These are phyloP conservation scores for Citrus unshiu DNA, from an alignment of 345 rosid species.

Conservation along the genomic window DNA sequence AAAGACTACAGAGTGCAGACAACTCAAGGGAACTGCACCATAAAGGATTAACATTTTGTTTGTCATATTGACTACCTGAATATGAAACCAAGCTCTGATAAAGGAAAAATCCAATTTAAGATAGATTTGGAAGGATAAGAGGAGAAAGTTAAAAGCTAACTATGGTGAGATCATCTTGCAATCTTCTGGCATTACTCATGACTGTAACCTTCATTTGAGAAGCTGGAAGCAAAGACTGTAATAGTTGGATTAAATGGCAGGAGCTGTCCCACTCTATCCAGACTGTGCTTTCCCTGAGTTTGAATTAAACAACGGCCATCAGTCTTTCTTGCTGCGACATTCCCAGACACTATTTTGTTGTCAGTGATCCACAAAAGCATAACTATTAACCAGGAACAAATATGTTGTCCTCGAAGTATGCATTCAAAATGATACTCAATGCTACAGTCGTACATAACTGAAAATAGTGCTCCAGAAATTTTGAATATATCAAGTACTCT, in stretches of 20 bases:
- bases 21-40: neutral
- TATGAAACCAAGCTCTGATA: neutral
- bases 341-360: neutral
- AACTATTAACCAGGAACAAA: neutral
- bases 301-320: neutral
- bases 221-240: neutral
- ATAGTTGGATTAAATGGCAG: neutral
- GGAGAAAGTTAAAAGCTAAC: neutral
- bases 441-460: neutral
- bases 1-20: neutral
- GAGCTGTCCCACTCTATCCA: neutral
- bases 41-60: neutral
- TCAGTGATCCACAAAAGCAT: neutral
- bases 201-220: neutral
- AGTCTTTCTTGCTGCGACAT: neutral
- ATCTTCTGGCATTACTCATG: too few relatives aligned
- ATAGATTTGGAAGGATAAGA: neutral
- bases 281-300: neutral
- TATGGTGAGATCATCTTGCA: neutral
- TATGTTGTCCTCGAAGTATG: neutral
- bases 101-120: neutral
- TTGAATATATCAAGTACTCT: neutral
- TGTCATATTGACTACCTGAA: neutral
- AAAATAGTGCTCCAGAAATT: neutral
- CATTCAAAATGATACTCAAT: neutral